phyloP scores from a whole-genome alignment of 345 rosid genomes.

The Eucalyptus cladocalyx region DNA sequence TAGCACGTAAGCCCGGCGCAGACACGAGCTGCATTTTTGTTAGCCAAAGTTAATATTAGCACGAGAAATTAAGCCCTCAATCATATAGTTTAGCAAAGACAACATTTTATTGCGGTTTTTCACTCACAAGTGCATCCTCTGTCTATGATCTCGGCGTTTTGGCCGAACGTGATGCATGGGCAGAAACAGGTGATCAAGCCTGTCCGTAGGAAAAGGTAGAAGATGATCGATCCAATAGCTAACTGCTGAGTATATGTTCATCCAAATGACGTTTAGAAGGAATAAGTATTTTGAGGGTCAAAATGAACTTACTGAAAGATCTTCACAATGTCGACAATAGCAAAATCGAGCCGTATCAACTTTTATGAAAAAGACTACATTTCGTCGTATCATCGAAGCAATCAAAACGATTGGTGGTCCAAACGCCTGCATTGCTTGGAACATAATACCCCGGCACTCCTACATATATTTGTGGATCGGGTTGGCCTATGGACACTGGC shows the following conservation, averaged over 20 bases:
- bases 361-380: no score
- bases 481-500: no score
- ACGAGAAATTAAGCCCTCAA: background rate
- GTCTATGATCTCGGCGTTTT: slow-evolving; percentile 2
- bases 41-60: background rate
- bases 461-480: no score
- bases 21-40: background rate
- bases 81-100: background rate
- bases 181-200: background rate
- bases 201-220: background rate
- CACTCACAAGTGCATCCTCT: slow-evolving; percentile 2
- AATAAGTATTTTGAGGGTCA: background rate
- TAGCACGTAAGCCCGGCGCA: background rate
- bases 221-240: background rate
- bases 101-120: background rate
- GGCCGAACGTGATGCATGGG: slow-evolving; percentile 8
- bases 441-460: no score
- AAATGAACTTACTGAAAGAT: background rate
- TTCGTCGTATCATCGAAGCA: no score
- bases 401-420: no score
- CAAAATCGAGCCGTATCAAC: no score
- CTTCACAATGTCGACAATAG: no score
- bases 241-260: background rate
- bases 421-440: no score
- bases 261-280: background rate